phyloP scores from a whole-genome alignment of 768 basidiomycete genomes.

The Phanerochaete carnosa region DNA sequence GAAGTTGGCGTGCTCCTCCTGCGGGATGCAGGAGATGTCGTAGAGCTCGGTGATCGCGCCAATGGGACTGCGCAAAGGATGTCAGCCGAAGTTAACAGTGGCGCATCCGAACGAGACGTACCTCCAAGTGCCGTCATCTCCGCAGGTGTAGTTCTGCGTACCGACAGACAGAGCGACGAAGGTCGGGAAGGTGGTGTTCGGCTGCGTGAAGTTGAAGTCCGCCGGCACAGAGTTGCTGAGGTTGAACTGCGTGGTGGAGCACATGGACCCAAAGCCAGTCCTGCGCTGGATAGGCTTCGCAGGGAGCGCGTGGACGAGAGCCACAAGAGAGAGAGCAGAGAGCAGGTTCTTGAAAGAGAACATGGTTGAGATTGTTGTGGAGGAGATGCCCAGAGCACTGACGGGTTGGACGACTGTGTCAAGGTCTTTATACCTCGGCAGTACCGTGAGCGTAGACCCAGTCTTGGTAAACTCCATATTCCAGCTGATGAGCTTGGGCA shows the following conservation, averaged over 20 bases:
- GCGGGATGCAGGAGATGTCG: conserved; percentile 50
- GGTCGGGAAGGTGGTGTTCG: conserved; percentile 25
- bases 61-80: neutral
- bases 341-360: neutral
- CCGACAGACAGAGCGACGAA: conserved; percentile 42
- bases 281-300: too few species aligned
- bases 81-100: neutral
- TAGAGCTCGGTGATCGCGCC: conserved; percentile 46
- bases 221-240: neutral
- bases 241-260: neutral
- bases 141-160: conserved; percentile 51
- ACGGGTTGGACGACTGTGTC: too few species aligned
- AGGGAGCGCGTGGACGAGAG: neutral
- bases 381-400: too few species aligned
- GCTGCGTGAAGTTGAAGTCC: conserved; percentile 19
- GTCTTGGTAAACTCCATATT: too few species aligned
- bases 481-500: too few species aligned
- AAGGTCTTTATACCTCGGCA: too few species aligned
- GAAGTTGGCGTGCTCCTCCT: conserved; percentile 25
- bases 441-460: too few species aligned
- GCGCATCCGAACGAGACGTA: conserved; percentile 20
- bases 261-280: neutral
- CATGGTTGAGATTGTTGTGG: too few species aligned
- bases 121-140: conserved; percentile 32
- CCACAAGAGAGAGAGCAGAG: neutral